A percentile compares a stretch with the other conserved stretches of the same genome.
Evolutionary conservation across 805 yeast species (phyloP).

Genomic region (Cyberlindnera samutprakarnensis): DNA sequence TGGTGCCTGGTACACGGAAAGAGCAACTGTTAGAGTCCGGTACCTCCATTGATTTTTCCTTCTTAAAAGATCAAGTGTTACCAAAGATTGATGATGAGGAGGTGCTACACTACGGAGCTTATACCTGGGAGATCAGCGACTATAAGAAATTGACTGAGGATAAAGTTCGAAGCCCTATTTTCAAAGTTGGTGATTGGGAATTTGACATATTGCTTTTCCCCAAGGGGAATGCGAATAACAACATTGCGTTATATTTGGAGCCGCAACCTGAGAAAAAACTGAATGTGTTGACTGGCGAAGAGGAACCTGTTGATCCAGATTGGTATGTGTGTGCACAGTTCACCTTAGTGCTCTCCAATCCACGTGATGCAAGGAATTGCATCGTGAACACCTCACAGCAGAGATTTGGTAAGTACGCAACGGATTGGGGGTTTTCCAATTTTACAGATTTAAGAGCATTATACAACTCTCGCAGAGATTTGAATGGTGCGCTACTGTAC

Average conservation of each 20-base stretch:
- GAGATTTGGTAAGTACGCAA: constrained; percentile 64
- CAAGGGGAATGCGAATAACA: constrained; percentile 53
- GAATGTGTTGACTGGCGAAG: constrained; percentile 22
- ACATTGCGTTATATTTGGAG: constrained; percentile 72
- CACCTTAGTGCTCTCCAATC: constrained; percentile 78
- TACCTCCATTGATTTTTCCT: constrained; percentile 12
- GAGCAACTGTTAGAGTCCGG: constrained; percentile 2
- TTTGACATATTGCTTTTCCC: constrained; percentile 77
- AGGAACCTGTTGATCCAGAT: constrained; percentile 32
- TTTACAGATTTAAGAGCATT: constrained; percentile 48
- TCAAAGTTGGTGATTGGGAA: constrained; percentile 51
- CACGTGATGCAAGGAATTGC: constrained; percentile 56
- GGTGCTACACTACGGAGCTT: constrained; percentile 21
- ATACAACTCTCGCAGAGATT: constrained; percentile 21
- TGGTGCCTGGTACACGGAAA: constrained; percentile 4
- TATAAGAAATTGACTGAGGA: constrained; percentile 20
- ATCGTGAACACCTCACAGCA: constrained; percentile 63
- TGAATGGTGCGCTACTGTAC: constrained; percentile 30
- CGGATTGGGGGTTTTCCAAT: constrained; percentile 95
- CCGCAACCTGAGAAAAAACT: constrained; percentile 39
- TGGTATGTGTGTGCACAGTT: constrained; percentile 95
- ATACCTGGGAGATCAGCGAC: constrained; percentile 34
- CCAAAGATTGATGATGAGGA: constrained; percentile 25
- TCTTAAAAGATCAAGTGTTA: constrained; percentile 14
- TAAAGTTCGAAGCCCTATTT: constrained; percentile 33